A percentile compares a stretch with the other conserved stretches of the same genome.
Conservation (phyloP, 2,329 filamentous ascomycete species). For the Lachnellula arida region DNA sequence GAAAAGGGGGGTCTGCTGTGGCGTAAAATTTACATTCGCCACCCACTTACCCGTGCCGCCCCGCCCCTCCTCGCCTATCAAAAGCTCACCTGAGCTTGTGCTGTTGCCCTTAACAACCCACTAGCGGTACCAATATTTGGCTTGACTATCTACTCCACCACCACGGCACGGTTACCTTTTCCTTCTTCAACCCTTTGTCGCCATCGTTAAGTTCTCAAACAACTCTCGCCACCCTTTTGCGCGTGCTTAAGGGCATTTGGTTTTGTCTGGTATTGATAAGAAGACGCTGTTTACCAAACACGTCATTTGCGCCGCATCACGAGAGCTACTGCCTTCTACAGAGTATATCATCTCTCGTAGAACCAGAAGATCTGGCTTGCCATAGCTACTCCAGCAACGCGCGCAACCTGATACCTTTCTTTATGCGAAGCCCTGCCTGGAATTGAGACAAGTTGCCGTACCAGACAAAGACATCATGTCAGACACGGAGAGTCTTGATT, state of each 20-base stretch:
- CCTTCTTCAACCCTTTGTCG: neutral
- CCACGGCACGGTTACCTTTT: neutral
- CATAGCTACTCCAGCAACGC: neutral
- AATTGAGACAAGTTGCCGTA: neutral
- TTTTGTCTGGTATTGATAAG: neutral
- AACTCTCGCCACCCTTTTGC: conserved; percentile 1
- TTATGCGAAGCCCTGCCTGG: neutral
- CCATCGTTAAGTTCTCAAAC: neutral
- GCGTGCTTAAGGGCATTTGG: neutral
- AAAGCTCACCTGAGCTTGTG: neutral
- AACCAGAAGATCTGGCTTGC: neutral
- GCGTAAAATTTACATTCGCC: neutral
- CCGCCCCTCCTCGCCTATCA: neutral
- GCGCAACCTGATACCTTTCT: neutral
- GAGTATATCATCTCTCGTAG: neutral
- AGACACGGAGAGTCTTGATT: conserved; percentile 66
- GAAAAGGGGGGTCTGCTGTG: neutral
- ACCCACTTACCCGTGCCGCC: neutral
- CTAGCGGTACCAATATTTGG: neutral
- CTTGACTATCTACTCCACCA: neutral
- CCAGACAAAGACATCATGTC: conserved; percentile 42
- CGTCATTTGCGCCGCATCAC: conserved; percentile 1
- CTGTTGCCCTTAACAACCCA: neutral
- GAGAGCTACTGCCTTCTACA: neutral
- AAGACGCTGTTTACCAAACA: neutral